Evolutionary conservation across 371 early-diverging fungal genomes (phyloP).

Genomic region (Saksenaea oblongispora): DNA sequence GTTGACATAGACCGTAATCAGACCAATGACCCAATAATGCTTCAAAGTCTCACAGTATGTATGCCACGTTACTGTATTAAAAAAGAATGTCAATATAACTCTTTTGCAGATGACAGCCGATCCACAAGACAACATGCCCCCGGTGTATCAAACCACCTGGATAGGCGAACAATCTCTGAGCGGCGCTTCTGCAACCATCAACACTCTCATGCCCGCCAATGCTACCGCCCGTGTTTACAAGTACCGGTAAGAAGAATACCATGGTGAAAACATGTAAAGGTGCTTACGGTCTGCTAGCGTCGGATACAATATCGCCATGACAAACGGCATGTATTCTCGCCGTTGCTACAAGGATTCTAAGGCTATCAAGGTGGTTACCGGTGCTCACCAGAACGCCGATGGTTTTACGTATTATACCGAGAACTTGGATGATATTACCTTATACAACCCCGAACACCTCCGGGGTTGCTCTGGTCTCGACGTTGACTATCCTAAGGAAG

Average conservation of each 20-base stretch:
- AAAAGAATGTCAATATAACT: conserved; percentile 2
- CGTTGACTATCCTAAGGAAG: conserved; percentile 35
- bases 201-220: conserved; percentile 28
- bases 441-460: conserved; percentile 32
- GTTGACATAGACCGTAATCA: conserved; percentile 26
- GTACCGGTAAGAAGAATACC: conserved; percentile 55
- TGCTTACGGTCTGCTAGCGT: conserved; percentile 26
- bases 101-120: conserved; percentile 25
- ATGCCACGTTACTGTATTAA: conserved; percentile 14
- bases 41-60: conserved; percentile 53
- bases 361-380: conserved; percentile 63
- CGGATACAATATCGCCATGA: conserved; percentile 49
- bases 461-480: conserved; percentile 48
- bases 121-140: too few relatives aligned
- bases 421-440: conserved; percentile 28
- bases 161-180: conserved; percentile 39
- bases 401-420: conserved; percentile 52
- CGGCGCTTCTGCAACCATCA: conserved; percentile 33
- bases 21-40: conserved; percentile 32
- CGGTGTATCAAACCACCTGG: too few relatives aligned
- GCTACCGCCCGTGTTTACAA: conserved; percentile 46
- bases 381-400: conserved; percentile 56
- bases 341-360: conserved; percentile 57
- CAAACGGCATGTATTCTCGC: conserved; percentile 43
- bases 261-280: too few relatives aligned